Base-by-base conservation (phyloP, 2,329 filamentous ascomycete genomes). In the Sporothrix brunneoviolacea region DNA sequence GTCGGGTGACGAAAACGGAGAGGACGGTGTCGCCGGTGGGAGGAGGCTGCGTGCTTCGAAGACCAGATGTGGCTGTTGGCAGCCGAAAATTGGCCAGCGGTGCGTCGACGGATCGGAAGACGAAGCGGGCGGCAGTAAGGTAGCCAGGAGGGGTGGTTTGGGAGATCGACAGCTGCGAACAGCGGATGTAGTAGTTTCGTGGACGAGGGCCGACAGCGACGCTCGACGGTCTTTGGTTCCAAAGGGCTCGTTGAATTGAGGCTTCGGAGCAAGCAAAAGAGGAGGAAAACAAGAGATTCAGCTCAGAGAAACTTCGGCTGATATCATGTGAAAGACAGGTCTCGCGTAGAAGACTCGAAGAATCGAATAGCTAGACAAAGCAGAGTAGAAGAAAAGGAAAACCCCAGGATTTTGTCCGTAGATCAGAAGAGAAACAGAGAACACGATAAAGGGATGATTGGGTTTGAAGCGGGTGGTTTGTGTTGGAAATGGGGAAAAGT, bases 141-240 rank as follows among this genome's bases (percentile, higher is more conserved):
- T 49, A 49, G 51, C 51, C 51, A 52, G 51, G 44, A 48, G 51
- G 44, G 39, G 22, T 48, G 50, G 44, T 52, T 48, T 42, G 39
- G 3, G 15, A 32, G 18, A 27, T 18, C 8, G 6, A 19, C 18
- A 30, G 44, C 24, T 27, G 8, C 15, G 19, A 18, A 9, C n/a
- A 37, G 46, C 27, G n/a, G n/a, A 18, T 15, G 28, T 8, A 19
- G 21, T 9, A 15, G 4, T 1, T 21, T 21, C n/a, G 21, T 27
- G 33, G 28, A 36, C 38, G 38, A 28, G 21, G n/a, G 38, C 15
- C 45, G 32, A 24, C 18, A 22, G 10, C 4, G 38, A 22, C 38
- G 16, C 9, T 48, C 30, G 38, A 36, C 9, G 33, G 12, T 30
- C 10, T 13, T 21, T n/a, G n/a, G n/a, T n/a, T n/a, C n/a, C n/a